Conservation (phyloP, 768 basidiomycete genomes). For the Hericium rajendrae region DNA sequence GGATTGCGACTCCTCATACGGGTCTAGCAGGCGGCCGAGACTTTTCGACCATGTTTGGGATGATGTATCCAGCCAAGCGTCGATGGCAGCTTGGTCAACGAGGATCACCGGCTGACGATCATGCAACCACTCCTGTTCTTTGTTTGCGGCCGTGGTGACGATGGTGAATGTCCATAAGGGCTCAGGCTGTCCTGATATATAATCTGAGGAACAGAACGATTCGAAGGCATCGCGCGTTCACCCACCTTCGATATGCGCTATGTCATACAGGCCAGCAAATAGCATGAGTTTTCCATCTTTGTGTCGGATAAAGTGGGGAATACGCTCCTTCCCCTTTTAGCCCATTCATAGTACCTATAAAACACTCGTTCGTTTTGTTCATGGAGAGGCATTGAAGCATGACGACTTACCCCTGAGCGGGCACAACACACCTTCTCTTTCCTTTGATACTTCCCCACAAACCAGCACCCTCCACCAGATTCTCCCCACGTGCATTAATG, state of each 20-base stretch:
- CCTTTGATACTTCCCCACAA: conserved; percentile 85
- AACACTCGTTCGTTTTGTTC: neutral
- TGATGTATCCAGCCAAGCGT: conserved; percentile 74
- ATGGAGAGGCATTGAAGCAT: neutral
- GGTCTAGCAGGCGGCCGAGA: conserved; percentile 49
- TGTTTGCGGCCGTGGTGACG: conserved; percentile 71
- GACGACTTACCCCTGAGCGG: conserved; percentile 58
- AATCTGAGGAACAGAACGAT: neutral
- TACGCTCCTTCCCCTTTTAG: conserved; percentile 71
- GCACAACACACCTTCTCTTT: conserved; percentile 75
- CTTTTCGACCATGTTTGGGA: conserved; percentile 52
- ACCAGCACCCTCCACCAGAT: conserved; percentile 60
- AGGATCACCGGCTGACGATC: conserved; percentile 85
- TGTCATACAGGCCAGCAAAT: conserved; percentile 84
- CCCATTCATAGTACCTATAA: conserved; percentile 88
- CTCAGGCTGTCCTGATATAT: conserved; percentile 35
- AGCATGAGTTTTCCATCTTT: conserved; percentile 60
- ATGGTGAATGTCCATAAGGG: conserved; percentile 80
- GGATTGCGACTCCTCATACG: conserved; percentile 39
- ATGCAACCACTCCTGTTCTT: conserved; percentile 77
- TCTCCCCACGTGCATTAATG: conserved; percentile 86
- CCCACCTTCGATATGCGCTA: conserved; percentile 51
- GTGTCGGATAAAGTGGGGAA: conserved; percentile 75
- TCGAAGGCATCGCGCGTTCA: neutral
- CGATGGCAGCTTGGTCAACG: conserved; percentile 45